Percentiles rank a stretch among this genome's conserved stretches.
These are phyloP conservation scores for Aspergillus piperis DNA, from an alignment of 2,329 filamentous ascomycete genomes.

Conservation along the genomic window DNA sequence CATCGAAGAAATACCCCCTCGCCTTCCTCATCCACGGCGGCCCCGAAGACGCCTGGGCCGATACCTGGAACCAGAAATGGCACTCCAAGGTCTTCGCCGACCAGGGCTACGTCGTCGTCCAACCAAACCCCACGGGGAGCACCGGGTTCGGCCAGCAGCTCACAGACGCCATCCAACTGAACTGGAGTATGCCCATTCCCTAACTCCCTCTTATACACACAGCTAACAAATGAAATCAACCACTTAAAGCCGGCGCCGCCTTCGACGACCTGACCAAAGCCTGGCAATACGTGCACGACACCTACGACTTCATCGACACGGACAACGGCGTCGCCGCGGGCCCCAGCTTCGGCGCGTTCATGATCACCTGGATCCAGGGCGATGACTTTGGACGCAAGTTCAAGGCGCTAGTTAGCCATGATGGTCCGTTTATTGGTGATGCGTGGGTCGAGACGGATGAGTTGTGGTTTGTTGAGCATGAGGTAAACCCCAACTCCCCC, in stretches of 20 bases:
- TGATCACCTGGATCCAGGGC: conserved; percentile 82
- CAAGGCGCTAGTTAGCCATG: conserved; percentile 84
- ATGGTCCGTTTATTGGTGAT: conserved; percentile 73
- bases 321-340: conserved; percentile 43
- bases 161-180: conserved; percentile 71
- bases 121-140: conserved; percentile 80
- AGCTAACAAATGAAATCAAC: not conserved
- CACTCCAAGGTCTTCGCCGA: conserved; percentile 85
- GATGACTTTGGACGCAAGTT: conserved; percentile 79
- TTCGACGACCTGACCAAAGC: conserved; percentile 80
- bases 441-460: conserved; percentile 55
- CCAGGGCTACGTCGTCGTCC: conserved; percentile 80
- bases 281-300: conserved; percentile 66
- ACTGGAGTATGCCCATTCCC: conserved; percentile 65
- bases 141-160: conserved; percentile 80
- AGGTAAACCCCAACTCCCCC: conserved; percentile 15
- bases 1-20: conserved; percentile 73
- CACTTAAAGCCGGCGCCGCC: conserved; percentile 49
- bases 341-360: conserved; percentile 48
- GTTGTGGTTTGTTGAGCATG: conserved; percentile 55
- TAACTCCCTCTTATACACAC: not conserved
- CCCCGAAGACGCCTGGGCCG: conserved; percentile 73
- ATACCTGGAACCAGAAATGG: conserved; percentile 80
- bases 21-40: conserved; percentile 81
- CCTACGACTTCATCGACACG: conserved; percentile 42